Conservation (phyloP, 306 rosid species). For the Prunus mira region DNA sequence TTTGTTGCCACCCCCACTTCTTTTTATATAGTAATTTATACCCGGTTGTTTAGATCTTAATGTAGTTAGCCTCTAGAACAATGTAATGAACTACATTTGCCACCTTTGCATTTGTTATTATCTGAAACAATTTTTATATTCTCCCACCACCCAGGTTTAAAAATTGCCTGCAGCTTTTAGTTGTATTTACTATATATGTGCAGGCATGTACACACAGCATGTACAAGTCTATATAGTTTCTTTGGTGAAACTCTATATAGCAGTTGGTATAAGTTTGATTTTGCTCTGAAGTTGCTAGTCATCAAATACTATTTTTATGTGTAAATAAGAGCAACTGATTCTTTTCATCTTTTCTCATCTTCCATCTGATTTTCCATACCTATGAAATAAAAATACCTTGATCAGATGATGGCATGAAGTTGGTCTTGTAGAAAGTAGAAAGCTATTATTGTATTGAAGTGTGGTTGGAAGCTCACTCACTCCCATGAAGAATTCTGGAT, state of each 20-base stretch:
- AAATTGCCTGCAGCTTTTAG: no score
- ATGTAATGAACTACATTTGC: not conserved
- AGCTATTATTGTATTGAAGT: not conserved
- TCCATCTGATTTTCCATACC: not conserved
- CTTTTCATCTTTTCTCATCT: not conserved
- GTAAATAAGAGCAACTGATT: not conserved
- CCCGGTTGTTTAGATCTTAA: no score
- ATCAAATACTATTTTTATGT: not conserved
- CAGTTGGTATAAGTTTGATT: not conserved
- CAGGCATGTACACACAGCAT: no score
- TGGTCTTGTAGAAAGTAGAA: not conserved
- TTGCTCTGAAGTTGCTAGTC: not conserved
- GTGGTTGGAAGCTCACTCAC: not conserved
- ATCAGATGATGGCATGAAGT: not conserved
- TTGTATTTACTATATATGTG: no score
- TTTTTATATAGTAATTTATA: not conserved
- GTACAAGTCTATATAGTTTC: not conserved
- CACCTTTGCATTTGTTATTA: not conserved
- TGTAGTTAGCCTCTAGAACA: not conserved
- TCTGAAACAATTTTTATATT: no score
- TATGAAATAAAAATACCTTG: not conserved
- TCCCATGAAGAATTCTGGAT: not conserved
- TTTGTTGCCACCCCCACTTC: not conserved
- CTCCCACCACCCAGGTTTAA: no score
- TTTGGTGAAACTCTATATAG: not conserved